These are phyloP conservation scores for Tarenaya hassleriana DNA, from an alignment of 345 rosid species.

Conservation along the genomic window DNA sequence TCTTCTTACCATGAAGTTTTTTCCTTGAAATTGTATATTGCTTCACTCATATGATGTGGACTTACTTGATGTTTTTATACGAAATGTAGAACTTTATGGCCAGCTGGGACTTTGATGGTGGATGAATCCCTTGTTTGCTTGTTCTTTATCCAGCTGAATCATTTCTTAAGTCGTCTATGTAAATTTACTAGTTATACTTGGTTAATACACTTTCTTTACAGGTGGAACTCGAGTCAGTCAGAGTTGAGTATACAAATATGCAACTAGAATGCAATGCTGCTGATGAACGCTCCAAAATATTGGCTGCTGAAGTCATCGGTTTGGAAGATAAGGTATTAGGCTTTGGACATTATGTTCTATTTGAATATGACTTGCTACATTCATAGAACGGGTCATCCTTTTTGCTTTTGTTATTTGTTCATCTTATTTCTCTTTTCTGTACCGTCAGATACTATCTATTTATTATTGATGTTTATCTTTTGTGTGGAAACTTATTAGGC, in stretches of 20 bases:
- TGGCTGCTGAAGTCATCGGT: conserved; percentile 95
- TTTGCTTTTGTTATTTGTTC: too few relatives aligned
- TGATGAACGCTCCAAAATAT: conserved; percentile 82
- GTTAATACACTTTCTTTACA: conserved; percentile 28
- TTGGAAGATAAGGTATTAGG: conserved; percentile 95
- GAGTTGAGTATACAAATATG: conserved; percentile 62
- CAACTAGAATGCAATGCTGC: conserved; percentile 84
- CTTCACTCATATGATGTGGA: conserved; percentile 5
- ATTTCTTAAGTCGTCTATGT: conserved; percentile 6
- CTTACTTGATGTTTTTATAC: not conserved
- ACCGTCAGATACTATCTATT: conserved; percentile 20
- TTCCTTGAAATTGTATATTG: conserved; percentile 7
- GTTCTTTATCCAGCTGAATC: conserved; percentile 8
- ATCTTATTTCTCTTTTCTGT: conserved; percentile 14
- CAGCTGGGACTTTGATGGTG: conserved; percentile 1
- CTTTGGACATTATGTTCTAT: not conserved
- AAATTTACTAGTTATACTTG: conserved; percentile 6
- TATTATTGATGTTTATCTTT: conserved; percentile 11
- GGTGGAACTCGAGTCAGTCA: conserved; percentile 82
- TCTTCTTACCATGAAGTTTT: conserved; percentile 8
- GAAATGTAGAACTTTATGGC: not conserved
- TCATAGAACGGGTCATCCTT: too few relatives aligned
- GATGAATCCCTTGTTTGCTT: conserved; percentile 10
- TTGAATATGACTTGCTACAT: too few relatives aligned
- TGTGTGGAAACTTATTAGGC: conserved; percentile 45